Evolutionary conservation across 1,139 yeast species (phyloP).

Genomic region (Ogataea hybrid): DNA sequence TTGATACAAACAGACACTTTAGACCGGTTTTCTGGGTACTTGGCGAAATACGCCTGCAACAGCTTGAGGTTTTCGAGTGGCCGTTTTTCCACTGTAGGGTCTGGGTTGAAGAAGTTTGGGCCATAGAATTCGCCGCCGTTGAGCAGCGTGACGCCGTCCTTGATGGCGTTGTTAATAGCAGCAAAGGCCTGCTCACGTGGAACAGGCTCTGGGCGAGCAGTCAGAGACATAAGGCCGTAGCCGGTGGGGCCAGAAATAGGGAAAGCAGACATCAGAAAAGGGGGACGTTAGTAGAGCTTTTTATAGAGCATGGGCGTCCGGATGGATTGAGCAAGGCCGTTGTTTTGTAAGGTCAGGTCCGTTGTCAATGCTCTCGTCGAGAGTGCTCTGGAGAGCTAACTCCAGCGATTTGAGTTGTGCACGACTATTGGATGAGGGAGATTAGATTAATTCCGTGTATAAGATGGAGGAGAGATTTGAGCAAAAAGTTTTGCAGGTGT

Average conservation of each 20-base stretch:
- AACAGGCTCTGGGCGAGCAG: constrained; percentile 47
- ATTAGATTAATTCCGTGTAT: not conserved
- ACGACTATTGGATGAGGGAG: not conserved
- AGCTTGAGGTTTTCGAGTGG: constrained; percentile 43
- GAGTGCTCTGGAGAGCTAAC: not conserved
- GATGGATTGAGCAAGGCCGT: too few relatives aligned
- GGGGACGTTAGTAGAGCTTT: not conserved
- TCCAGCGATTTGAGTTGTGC: not conserved
- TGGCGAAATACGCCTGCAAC: constrained; percentile 53
- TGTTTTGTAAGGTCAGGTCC: not conserved
- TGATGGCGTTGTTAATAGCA: constrained; percentile 45
- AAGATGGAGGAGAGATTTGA: too few relatives aligned
- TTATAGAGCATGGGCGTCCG: not conserved
- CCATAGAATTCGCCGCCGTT: constrained; percentile 86
- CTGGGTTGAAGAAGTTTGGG: constrained; percentile 26
- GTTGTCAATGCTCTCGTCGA: not conserved
- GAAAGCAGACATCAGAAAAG: constrained; percentile 17
- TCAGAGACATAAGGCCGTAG: constrained; percentile 63
- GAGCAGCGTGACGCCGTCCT: constrained; percentile 54
- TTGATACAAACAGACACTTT: constrained; percentile 62
- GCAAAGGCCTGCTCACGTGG: constrained; percentile 47
- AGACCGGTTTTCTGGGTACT: constrained; percentile 52
- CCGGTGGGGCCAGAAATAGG: constrained; percentile 38
- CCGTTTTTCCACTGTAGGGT: constrained; percentile 32
- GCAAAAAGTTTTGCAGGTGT: too few relatives aligned